These are phyloP conservation scores for Daldinia childiae DNA, from an alignment of 495 filamentous ascomycete species.

Conservation along the genomic window DNA sequence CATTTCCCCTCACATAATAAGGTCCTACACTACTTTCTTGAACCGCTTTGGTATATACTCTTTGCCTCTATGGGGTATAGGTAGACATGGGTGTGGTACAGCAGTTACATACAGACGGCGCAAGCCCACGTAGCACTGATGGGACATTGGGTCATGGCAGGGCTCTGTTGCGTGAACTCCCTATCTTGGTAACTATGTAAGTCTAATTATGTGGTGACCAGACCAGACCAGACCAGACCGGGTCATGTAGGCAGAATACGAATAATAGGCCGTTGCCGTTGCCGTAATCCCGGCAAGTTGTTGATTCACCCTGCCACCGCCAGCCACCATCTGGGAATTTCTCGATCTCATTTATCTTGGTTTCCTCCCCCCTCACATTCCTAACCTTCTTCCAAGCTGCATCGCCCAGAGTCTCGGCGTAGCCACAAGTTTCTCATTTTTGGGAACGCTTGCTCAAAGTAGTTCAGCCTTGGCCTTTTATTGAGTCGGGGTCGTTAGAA, in stretches of 20 bases:
- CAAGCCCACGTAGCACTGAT: conserved; percentile 8
- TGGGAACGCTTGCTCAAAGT: conserved; percentile 17
- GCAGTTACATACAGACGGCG: not conserved
- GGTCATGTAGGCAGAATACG: conserved; percentile 3
- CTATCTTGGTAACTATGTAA: conserved; percentile 13
- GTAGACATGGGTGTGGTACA: not conserved
- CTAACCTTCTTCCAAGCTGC: conserved; percentile 8
- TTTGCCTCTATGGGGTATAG: not conserved
- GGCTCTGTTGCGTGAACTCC: conserved; percentile 34
- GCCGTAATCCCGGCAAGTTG: conserved; percentile 23
- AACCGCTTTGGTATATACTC: not conserved
- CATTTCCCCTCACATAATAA: conserved; percentile 1
- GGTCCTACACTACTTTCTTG: not conserved
- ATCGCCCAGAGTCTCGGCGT: conserved; percentile 34
- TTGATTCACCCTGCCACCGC: not conserved
- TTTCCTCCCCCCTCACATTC: conserved; percentile 3
- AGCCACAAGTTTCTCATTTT: conserved; percentile 11
- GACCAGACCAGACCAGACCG: not conserved
- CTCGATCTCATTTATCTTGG: conserved; percentile 19
- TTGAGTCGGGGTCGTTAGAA: conserved; percentile 1
- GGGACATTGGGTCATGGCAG: conserved; percentile 22
- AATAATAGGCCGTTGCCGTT: conserved; percentile 9
- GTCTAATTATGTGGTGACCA: not conserved
- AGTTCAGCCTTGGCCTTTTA: not conserved
- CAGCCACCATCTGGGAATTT: not conserved